Evolutionary conservation across 2,329 filamentous ascomycete genomes (phyloP).

Genomic region (Fulvia fulva): DNA sequence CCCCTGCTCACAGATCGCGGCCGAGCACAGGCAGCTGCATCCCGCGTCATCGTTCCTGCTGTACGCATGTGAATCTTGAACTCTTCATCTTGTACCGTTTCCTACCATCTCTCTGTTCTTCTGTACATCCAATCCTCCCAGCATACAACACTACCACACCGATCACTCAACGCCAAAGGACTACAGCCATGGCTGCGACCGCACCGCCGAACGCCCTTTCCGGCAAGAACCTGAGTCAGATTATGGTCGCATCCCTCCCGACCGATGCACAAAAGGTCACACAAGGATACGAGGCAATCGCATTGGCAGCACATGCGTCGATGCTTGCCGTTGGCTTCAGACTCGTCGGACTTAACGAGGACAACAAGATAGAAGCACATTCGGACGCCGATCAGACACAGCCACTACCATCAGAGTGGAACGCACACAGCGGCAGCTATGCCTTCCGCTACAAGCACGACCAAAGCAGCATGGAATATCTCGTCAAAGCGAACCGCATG

Average conservation of each 20-base stretch:
- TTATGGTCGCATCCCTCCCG: conserved; percentile 45
- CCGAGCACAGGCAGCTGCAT: too few relatives aligned
- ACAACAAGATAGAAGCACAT: conserved; percentile 56
- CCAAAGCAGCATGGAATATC: conserved; percentile 78
- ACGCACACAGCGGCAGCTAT: conserved; percentile 64
- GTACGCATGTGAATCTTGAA: too few relatives aligned
- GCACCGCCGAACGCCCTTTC: conserved; percentile 39
- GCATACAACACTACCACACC: not conserved
- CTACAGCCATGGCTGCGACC: conserved; percentile 3
- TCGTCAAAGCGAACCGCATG: conserved; percentile 77
- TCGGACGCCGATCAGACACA: conserved; percentile 45
- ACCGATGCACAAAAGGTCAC: conserved; percentile 48
- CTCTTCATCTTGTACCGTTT: too few relatives aligned
- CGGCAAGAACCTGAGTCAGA: conserved; percentile 39
- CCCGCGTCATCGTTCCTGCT: too few relatives aligned
- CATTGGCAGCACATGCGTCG: conserved; percentile 77
- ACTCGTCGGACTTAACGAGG: conserved; percentile 78
- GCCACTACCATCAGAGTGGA: conserved; percentile 75
- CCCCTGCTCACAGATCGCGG: too few relatives aligned
- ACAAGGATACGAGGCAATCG: conserved; percentile 75
- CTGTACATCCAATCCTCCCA: not conserved
- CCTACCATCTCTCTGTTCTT: not conserved
- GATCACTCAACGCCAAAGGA: not conserved
- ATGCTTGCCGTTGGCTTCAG: conserved; percentile 77
- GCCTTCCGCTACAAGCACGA: conserved; percentile 83